Conservation (phyloP, 495 filamentous ascomycete genomes). For the Penicillium turbatum region DNA sequence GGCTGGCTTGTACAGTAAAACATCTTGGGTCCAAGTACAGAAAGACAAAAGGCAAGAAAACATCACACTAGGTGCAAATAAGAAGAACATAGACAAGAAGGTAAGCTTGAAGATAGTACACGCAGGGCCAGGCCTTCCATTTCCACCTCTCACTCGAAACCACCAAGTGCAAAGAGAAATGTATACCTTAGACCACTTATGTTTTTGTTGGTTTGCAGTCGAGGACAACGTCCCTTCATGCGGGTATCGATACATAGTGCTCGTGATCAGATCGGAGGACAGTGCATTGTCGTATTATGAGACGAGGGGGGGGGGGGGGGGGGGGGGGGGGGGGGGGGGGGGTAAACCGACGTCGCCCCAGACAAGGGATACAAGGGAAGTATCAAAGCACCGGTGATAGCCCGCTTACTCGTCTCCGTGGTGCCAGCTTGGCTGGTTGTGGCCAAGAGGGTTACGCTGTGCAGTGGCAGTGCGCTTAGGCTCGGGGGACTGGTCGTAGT, state of each 20-base stretch:
- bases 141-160: background rate
- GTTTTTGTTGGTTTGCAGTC: slow-evolving; percentile 6
- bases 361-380: background rate
- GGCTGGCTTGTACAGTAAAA: slow-evolving; percentile 6
- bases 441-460: slow-evolving; percentile 12
- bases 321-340: no score
- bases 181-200: slow-evolving; percentile 2
- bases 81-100: slow-evolving; percentile 15
- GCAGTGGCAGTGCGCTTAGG: slow-evolving; percentile 23
- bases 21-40: slow-evolving; percentile 5
- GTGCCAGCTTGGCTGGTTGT: slow-evolving; percentile 30
- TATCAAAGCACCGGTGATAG: background rate
- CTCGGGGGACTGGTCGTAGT: slow-evolving; percentile 54
- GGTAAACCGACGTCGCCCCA: slow-evolving; percentile 16
- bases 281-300: slow-evolving; percentile 27
- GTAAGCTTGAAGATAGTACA: slow-evolving; percentile 12
- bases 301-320: no score
- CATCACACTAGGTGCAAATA: slow-evolving; percentile 16
- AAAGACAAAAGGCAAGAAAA: slow-evolving; percentile 3
- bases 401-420: slow-evolving; percentile 16
- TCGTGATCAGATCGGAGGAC: slow-evolving; percentile 19
- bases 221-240: slow-evolving; percentile 5
- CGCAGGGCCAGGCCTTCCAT: slow-evolving; percentile 14
- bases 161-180: background rate
- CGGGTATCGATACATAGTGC: slow-evolving; percentile 29